phyloP scores from a whole-genome alignment of 176 grass and related monocot genomes.

The Triticum turgidum region DNA sequence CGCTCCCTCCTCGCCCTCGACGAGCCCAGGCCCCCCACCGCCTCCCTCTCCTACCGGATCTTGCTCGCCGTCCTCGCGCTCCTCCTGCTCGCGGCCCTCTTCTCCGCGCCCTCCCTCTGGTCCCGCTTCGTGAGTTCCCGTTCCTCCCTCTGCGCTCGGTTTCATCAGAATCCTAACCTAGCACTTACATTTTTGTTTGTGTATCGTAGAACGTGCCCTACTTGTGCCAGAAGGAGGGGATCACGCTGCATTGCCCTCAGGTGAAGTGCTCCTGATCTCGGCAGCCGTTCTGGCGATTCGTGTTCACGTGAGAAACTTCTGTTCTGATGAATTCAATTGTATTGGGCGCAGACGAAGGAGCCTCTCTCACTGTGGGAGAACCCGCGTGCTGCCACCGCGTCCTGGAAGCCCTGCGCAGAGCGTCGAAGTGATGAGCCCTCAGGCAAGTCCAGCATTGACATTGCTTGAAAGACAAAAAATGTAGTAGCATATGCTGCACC shows the following conservation, averaged over 20 bases:
- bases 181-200: constrained; percentile 1
- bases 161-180: neutral
- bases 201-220: constrained; percentile 39
- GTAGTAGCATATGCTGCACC: neutral
- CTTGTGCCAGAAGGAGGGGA: constrained; percentile 66
- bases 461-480: neutral
- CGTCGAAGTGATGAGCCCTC: constrained; percentile 46
- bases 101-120: constrained; percentile 63
- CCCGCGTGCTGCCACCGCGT: constrained; percentile 59
- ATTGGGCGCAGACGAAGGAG: constrained; percentile 55
- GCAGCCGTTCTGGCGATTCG: neutral
- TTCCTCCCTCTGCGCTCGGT: neutral
- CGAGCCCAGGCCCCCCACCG: constrained; percentile 59
- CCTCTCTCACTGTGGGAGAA: constrained; percentile 71
- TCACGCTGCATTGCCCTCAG: constrained; percentile 62
- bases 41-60: constrained; percentile 68
- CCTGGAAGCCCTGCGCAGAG: constrained; percentile 83
- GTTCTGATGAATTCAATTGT: constrained; percentile 1
- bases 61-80: constrained; percentile 62
- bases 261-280: constrained; percentile 37
- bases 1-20: constrained; percentile 79
- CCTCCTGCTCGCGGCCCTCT: constrained; percentile 37
- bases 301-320: neutral
- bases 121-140: constrained; percentile 66
- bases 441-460: constrained; percentile 38